Evolutionary conservation across 768 basidiomycete species (phyloP), one percentile per base, ranked within the genome.

Genomic region (Hygrocybe coccinea): DNA sequence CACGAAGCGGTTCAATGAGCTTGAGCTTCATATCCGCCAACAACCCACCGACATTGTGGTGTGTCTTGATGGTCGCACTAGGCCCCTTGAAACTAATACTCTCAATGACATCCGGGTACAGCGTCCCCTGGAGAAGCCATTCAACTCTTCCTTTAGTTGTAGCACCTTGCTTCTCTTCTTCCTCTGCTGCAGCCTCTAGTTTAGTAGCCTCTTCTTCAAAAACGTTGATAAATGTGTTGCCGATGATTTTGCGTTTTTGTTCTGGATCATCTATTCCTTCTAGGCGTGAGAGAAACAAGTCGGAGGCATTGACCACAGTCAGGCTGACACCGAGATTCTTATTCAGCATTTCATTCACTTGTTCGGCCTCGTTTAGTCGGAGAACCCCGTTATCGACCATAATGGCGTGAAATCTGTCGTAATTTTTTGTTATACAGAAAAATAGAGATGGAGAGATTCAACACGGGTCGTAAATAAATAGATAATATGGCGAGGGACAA

Each of bases 301-400:
- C 90, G 1, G 97, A 97, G 1, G 95, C 93, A 68, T 98, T 95
- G 29, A 97, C 85, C 53, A 98, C 91, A 5, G 92, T 94, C 57
- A 99, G 81, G 74, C 95, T 98, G 61, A 99, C 92, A 45, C 95
- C 95, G 54, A 99, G 85, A 65, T 98, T 83, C 65, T 83, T 82
- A 71, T 87, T 91, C 50, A 99, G 81, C 94, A 95, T 97, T 62
- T 87, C 83, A 70, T 95, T 70, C 14, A 99, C 97, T 69, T 97
- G 93, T 52, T 80, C 67, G 9, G 86, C 94, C 69, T 99, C 97
- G 66, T 97, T 87, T 61, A 88, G 72, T 51, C 97, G 89, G 10
- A 99, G 79, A 25, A 98, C 95, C 55, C 97, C 97, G 65, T 99
- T 99, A 72, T 98, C 95, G 43, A 98, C 97, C 94, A 98, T 95